A percentile compares a stretch with the other conserved stretches of the same genome.
Conservation (phyloP, 2,329 filamentous ascomycete species). For the Penicillium sp. region DNA sequence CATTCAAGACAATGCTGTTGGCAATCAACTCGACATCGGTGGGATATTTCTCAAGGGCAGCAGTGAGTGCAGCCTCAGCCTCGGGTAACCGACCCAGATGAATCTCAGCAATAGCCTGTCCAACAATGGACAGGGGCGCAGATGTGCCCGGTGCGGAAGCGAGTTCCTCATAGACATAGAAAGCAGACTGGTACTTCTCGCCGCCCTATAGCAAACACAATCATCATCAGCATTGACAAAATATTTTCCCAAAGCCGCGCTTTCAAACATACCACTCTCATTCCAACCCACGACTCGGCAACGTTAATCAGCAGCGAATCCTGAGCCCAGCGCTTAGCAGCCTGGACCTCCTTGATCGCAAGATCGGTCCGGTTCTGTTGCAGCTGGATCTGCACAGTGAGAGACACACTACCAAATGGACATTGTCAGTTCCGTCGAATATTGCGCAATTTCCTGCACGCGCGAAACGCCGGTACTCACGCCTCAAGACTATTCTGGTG, state of each 20-base stretch:
- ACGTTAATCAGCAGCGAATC: constrained; percentile 91
- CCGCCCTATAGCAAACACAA: constrained; percentile 60
- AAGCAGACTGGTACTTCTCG: constrained; percentile 92
- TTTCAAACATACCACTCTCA: constrained; percentile 66
- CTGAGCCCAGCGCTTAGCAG: constrained; percentile 89
- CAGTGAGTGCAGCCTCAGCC: constrained; percentile 78
- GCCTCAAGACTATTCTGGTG: constrained; percentile 78
- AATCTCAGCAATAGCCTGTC: constrained; percentile 85
- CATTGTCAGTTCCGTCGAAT: constrained; percentile 10
- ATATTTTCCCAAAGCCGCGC: background rate
- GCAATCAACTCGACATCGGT: constrained; percentile 71
- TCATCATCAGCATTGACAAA: background rate
- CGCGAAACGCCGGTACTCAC: constrained; percentile 50
- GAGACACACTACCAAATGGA: constrained; percentile 57
- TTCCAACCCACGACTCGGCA: constrained; percentile 89
- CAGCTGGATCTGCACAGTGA: constrained; percentile 89
- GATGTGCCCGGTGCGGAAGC: constrained; percentile 80
- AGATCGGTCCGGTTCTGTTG: constrained; percentile 88
- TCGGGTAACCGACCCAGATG: constrained; percentile 86
- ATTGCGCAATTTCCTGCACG: background rate
- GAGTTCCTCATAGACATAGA: constrained; percentile 96
- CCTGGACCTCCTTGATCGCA: constrained; percentile 80
- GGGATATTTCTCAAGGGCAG: constrained; percentile 71
- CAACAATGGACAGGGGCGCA: constrained; percentile 70
- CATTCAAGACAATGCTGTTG: constrained; percentile 75